A percentile compares a stretch with the other conserved stretches of the same genome.
phyloP scores from a whole-genome alignment of 148 eudicot species.

The Cornus kousa region DNA sequence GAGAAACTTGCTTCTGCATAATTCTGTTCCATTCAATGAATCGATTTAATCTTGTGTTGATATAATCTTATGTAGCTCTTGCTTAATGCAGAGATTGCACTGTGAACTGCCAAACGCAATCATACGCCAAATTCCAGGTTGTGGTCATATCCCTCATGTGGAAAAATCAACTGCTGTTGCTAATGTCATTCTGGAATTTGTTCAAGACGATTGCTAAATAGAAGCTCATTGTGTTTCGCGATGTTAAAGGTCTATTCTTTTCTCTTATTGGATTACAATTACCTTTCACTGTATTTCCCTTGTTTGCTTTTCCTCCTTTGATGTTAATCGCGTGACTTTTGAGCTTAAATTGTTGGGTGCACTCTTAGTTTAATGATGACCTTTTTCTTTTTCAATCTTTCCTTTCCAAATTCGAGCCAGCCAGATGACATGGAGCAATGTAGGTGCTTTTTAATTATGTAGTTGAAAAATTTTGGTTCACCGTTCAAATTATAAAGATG shows the following conservation, averaged over 20 bases:
- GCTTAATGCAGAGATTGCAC: slow-evolving; percentile 61
- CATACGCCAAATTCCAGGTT: slow-evolving; percentile 70
- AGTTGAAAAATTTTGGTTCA: neutral
- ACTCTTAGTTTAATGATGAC: neutral
- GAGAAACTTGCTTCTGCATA: neutral
- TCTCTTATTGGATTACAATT: neutral
- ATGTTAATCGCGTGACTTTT: too few species aligned
- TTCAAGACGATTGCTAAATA: slow-evolving; percentile 21
- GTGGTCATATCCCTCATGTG: slow-evolving; percentile 91
- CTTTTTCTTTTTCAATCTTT: neutral
- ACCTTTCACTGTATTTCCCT: neutral
- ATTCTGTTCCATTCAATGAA: neutral
- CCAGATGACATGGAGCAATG: neutral
- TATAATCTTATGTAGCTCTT: neutral
- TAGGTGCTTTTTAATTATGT: neutral
- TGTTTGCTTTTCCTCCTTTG: too few species aligned
- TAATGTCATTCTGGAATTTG: slow-evolving; percentile 56
- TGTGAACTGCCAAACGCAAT: slow-evolving; percentile 65
- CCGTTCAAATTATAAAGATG: neutral
- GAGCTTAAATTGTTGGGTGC: neutral
- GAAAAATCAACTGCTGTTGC: slow-evolving; percentile 66
- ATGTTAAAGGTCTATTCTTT: slow-evolving; percentile 1
- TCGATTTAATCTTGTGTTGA: neutral
- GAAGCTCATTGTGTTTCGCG: neutral
- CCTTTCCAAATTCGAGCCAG: neutral